A percentile compares a stretch with the other conserved stretches of the same genome.
Conservation (phyloP, 164 flowering plant species). For the Houttuynia cordata region DNA sequence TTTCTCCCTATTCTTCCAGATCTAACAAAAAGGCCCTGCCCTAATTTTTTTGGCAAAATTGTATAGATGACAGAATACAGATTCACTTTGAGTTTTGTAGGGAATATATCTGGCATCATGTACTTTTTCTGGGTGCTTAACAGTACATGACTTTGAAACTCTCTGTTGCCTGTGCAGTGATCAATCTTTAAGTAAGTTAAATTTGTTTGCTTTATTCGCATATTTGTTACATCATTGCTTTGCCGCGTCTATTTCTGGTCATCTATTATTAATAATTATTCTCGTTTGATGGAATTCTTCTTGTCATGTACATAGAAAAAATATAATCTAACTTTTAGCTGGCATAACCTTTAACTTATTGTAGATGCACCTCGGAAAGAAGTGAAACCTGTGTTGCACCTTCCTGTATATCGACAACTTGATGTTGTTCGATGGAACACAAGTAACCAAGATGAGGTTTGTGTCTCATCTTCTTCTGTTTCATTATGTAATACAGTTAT, state of each 20-base stretch:
- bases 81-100: constrained; percentile 21
- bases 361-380: constrained; percentile 18
- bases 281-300: too few species aligned
- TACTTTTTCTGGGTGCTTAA: constrained; percentile 75
- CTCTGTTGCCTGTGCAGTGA: constrained; percentile 42
- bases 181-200: neutral
- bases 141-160: constrained; percentile 76
- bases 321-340: too few species aligned
- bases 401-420: constrained; percentile 27
- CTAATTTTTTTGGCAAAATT: too few species aligned
- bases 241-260: too few species aligned
- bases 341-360: too few species aligned
- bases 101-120: constrained; percentile 83
- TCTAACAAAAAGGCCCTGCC: too few species aligned
- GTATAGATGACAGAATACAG: neutral
- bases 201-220: too few species aligned
- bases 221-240: too few species aligned
- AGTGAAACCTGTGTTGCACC: constrained; percentile 55
- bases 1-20: too few species aligned
- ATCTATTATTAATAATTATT: too few species aligned
- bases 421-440: constrained; percentile 79
- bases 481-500: neutral
- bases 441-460: constrained; percentile 79
- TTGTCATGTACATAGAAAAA: too few species aligned
- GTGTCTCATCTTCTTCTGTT: neutral